Conservation (phyloP, 148 eudicot species). For the Chenopodium berlandieri region DNA sequence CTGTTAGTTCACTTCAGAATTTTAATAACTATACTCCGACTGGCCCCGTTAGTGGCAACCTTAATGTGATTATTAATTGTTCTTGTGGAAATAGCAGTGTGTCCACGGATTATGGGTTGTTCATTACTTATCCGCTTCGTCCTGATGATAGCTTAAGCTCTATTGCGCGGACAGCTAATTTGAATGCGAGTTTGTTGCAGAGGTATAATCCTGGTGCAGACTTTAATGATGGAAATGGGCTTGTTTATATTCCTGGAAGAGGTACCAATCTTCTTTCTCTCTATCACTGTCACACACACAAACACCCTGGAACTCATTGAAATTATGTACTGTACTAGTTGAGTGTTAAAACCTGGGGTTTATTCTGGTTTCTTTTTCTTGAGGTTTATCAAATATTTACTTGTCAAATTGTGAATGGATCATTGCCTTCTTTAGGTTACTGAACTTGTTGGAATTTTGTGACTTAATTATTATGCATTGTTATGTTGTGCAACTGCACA, state of each 20-base stretch:
- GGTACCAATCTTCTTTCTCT: slow-evolving; percentile 37
- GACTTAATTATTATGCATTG: background rate
- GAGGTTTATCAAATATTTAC: background rate
- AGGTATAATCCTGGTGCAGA: slow-evolving; percentile 56
- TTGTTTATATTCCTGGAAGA: slow-evolving; percentile 69
- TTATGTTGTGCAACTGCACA: background rate
- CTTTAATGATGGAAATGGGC: slow-evolving; percentile 51
- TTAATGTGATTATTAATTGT: slow-evolving; percentile 74
- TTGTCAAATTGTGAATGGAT: background rate
- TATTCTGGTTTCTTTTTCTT: slow-evolving; percentile 8
- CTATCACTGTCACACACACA: background rate
- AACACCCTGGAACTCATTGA: no score
- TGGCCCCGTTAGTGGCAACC: slow-evolving; percentile 25
- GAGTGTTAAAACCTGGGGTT: background rate
- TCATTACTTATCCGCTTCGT: slow-evolving; percentile 68
- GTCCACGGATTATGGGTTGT: slow-evolving; percentile 65
- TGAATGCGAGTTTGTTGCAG: slow-evolving; percentile 48
- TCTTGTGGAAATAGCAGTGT: slow-evolving; percentile 72
- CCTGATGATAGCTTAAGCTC: slow-evolving; percentile 42
- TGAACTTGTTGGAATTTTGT: background rate
- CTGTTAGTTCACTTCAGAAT: slow-evolving; percentile 32
- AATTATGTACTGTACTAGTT: slow-evolving; percentile 4
- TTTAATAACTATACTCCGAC: slow-evolving; percentile 38
- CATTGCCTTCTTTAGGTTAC: background rate
- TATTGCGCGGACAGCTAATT: slow-evolving; percentile 35